Percentiles rank a stretch among this genome's conserved stretches.
phyloP scores from a whole-genome alignment of 371 early-diverging fungal genomes.

The Coemansia sp. region DNA sequence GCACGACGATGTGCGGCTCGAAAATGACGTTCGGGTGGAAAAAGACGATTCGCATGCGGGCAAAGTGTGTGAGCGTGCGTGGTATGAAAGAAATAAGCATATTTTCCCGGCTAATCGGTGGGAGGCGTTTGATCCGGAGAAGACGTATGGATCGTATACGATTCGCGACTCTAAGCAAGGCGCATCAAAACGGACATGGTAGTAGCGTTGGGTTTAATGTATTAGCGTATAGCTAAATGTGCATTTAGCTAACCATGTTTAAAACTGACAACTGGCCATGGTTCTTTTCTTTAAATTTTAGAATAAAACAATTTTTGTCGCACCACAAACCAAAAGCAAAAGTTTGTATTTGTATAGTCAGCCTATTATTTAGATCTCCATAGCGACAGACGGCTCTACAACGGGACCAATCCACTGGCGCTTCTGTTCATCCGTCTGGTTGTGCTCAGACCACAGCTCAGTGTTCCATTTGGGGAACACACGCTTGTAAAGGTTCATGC shows the following conservation, averaged over 20 bases:
- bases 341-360: no score
- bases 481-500: slow-evolving; percentile 94
- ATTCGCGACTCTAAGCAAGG: slow-evolving; percentile 54
- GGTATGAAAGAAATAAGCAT: slow-evolving; percentile 96
- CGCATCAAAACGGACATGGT: no score
- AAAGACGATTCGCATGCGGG: slow-evolving; percentile 96
- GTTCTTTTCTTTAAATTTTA: not conserved
- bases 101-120: slow-evolving; percentile 94
- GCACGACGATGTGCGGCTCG: slow-evolving; percentile 87
- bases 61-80: slow-evolving; percentile 88
- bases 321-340: no score
- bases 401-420: slow-evolving; percentile 28
- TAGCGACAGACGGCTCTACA: slow-evolving; percentile 1
- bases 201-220: no score
- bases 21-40: slow-evolving; percentile 83
- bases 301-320: no score
- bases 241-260: no score
- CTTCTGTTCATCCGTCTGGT: slow-evolving; percentile 15
- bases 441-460: slow-evolving; percentile 43
- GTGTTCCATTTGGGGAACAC: slow-evolving; percentile 91
- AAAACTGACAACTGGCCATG: no score
- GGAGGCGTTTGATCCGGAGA: slow-evolving; percentile 91
- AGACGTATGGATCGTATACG: slow-evolving; percentile 83
- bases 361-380: slow-evolving; percentile 19
- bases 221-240: no score